phyloP scores from a whole-genome alignment of 1,284 basidiomycete genomes.

The Anthracocystis setariae region DNA sequence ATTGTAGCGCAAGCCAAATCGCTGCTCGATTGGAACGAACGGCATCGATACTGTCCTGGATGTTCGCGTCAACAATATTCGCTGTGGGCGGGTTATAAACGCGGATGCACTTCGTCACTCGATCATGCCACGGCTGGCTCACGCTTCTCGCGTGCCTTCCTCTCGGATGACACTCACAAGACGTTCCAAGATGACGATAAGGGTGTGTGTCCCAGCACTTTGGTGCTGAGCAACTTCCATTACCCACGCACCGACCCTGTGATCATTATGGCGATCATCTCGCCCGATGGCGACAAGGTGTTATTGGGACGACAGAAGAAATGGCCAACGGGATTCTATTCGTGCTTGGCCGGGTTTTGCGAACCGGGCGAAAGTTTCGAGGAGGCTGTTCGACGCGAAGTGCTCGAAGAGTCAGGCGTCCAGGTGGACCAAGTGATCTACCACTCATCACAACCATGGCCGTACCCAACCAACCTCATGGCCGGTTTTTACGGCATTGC shows the following conservation, averaged over 20 bases:
- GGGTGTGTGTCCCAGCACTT: slow-evolving; percentile 38
- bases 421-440: slow-evolving; percentile 84
- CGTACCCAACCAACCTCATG: slow-evolving; percentile 84
- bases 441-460: slow-evolving; percentile 85
- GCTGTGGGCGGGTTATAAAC: slow-evolving; percentile 95
- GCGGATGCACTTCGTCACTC: slow-evolving; percentile 73
- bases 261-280: slow-evolving; percentile 89
- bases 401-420: slow-evolving; percentile 94
- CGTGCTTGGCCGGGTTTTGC: slow-evolving; percentile 65
- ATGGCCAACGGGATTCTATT: slow-evolving; percentile 67
- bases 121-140: slow-evolving; percentile 41
- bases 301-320: slow-evolving; percentile 84
- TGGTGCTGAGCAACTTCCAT: slow-evolving; percentile 56
- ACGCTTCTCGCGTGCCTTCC: slow-evolving; percentile 19
- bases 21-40: slow-evolving; percentile 65
- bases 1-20: slow-evolving; percentile 59
- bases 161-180: not conserved
- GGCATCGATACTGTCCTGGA: slow-evolving; percentile 81
- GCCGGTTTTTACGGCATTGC: slow-evolving; percentile 73
- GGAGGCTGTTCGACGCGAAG: slow-evolving; percentile 89
- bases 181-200: slow-evolving; percentile 40
- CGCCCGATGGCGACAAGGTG: slow-evolving; percentile 80
- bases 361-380: slow-evolving; percentile 76
- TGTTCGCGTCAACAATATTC: slow-evolving; percentile 86
- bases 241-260: slow-evolving; percentile 71